Evolutionary conservation across 345 rosid genomes (phyloP).

Genomic region (Melastoma malabathricum): DNA sequence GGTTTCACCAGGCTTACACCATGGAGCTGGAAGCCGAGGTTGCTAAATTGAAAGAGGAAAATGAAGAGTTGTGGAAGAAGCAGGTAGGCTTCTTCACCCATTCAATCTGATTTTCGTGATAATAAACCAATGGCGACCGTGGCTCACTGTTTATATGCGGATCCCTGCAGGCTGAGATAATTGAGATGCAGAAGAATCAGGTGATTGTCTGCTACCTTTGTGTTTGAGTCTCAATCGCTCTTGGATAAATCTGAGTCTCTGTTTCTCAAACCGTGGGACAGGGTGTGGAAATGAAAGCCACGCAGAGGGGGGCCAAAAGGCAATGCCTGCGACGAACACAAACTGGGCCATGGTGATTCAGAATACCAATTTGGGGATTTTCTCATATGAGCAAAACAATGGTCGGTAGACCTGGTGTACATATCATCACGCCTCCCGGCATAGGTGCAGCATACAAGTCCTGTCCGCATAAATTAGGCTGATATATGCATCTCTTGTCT

Average conservation of each 20-base stretch:
- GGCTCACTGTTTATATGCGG: slow-evolving; percentile 8
- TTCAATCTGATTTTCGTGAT: no score
- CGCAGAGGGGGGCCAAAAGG: slow-evolving; percentile 40
- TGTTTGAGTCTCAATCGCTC: neutral
- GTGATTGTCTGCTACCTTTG: slow-evolving; percentile 11
- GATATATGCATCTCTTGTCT: no score
- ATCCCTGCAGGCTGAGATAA: slow-evolving; percentile 45
- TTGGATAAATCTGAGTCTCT: slow-evolving; percentile 1
- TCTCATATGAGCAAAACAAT: slow-evolving; percentile 10
- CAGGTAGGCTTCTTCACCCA: slow-evolving; percentile 30
- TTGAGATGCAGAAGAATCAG: slow-evolving; percentile 82
- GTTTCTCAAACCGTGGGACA: slow-evolving; percentile 12
- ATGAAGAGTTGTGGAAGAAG: slow-evolving; percentile 53
- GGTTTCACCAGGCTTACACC: slow-evolving; percentile 65
- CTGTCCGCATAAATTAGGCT: no score
- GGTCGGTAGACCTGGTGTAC: slow-evolving; percentile 24
- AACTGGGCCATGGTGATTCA: slow-evolving; percentile 77
- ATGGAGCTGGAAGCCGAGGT: slow-evolving; percentile 91
- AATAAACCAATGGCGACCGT: neutral
- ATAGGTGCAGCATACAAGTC: no score
- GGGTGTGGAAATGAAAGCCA: slow-evolving; percentile 54
- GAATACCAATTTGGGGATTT: slow-evolving; percentile 10
- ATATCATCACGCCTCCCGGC: slow-evolving; percentile 9
- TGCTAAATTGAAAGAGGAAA: slow-evolving; percentile 75
- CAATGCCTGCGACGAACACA: slow-evolving; percentile 64